Evolutionary conservation across 2,329 filamentous ascomycete species (phyloP), one percentile per base, ranked within the genome.

Genomic region (Xylaria arbuscula): DNA sequence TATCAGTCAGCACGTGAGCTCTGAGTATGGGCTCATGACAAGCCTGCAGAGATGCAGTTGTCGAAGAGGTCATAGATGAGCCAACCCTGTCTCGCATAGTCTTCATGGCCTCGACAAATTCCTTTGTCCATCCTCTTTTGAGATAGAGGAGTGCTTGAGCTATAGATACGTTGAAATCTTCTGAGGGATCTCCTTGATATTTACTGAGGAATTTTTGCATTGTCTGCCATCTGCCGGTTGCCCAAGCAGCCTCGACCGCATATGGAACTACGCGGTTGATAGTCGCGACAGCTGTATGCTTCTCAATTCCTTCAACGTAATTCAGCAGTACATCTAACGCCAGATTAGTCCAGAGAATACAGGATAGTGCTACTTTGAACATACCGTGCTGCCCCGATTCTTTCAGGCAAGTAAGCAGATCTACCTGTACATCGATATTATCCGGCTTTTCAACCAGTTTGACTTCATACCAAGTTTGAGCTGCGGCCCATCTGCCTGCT

Each of bases 381-480:
- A 79, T 83, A 94, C 93, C 93, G 80, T 98, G 91, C 78, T 98
- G 96, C 0, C 95, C 96, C n/a, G 94, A 97, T 78, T 98, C 94
- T 77, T 94, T 94, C 10, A 99, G 84, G 75, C 96, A 98, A 36
- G 90, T 92, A 62, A 99, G 83, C 42, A 99, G 85, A 74, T 97
- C 92, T 65, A 93, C 85, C 77, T 98, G 94, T 13, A 92, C 86
- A 65, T 97, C 92, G 19, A 87, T 78, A 76, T 97, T 91, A 62
- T 90, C 85, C 0, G 95, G 94, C 54, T 91, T 87, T 74, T 96
- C 90, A 2, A 92, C 90, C 40, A 98, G 85, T 71, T 94, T 91
- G 72, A 97, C 90, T 78, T 99, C 94, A 79, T 98, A 98, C 96
- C 97, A 99, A 71, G 93, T 97, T 81, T 98, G 96, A 28, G 94